Base-by-base conservation (phyloP, 306 rosid species). In the Glycine tomentella region DNA sequence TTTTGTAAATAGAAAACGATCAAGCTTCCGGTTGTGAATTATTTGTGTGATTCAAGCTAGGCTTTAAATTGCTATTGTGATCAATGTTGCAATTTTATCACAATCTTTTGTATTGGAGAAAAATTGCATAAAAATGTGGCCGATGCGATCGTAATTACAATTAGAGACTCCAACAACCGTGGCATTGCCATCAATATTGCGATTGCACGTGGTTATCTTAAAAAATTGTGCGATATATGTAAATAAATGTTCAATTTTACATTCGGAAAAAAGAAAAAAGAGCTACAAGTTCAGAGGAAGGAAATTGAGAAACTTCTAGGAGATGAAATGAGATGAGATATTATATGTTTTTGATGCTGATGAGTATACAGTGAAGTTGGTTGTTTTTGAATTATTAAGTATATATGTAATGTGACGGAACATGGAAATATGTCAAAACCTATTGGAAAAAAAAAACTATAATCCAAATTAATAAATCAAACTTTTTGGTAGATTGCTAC, bases 291-390 rank as follows among this genome's bases (percentile, higher is more conserved):
- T 81, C 36, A 66, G 72, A 9, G 80, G 45, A 59, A 65, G 6
- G 5, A 34, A 4, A 45, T 11, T 69, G 38, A 63, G 56, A 52
- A 80, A 75, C 66, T 55, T 83, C 59, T 56, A 36, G 33, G 31
- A 25, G 31, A 25, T 25, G 31, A 25, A 2, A 15, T 66, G 44
- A 17, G 51, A 15, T 66, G 44, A 17, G 51, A 68, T 48, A 52
- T 31, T 33, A 36, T 56, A 46, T 12, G 76, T 66, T 65, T 85
- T 59, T 72, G 84, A 49, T 50, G 88, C 62, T 78, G 84, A 88
- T 78, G 80, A 86, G 71, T 84, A 71, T 76, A 82, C 87, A 79
- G 87, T 80, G 72, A 81, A 81, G 76, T 81, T 85, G 84, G 73
- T 79, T 58, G 78, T 66, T 57, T 67, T 79, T 58, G 40, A 58